A percentile compares a stretch with the other conserved stretches of the same genome.
These are phyloP conservation scores for Poa annua DNA, from an alignment of 176 grass and related monocot species.

Conservation along the genomic window DNA sequence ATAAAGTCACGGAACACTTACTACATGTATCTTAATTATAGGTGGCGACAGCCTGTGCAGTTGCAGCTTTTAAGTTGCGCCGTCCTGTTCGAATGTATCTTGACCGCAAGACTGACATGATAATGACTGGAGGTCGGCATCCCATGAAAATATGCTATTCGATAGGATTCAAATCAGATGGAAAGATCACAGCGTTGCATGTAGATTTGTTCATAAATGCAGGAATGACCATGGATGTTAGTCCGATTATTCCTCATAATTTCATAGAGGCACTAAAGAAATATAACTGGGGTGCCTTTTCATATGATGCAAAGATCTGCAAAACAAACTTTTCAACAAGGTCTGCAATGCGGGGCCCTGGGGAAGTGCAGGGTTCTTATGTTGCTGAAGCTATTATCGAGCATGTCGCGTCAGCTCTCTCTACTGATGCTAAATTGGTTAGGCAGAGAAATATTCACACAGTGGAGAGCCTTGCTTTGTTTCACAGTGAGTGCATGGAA, in stretches of 20 bases:
- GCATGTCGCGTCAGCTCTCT: constrained; percentile 75
- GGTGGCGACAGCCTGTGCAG: constrained; percentile 90
- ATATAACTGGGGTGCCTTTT: constrained; percentile 96
- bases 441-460: constrained; percentile 87
- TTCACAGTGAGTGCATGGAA: constrained; percentile 66
- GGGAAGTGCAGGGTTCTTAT: constrained; percentile 92
- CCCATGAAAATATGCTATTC: constrained; percentile 97
- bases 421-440: constrained; percentile 64
- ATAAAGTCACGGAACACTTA: constrained; percentile 8
- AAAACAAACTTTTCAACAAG: constrained; percentile 81
- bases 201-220: constrained; percentile 88
- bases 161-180: constrained; percentile 84
- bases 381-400: constrained; percentile 92
- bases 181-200: constrained; percentile 91
- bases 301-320: constrained; percentile 86
- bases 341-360: constrained; percentile 91
- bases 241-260: constrained; percentile 69
- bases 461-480: constrained; percentile 80
- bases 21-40: constrained; percentile 42
- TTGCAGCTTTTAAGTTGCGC: constrained; percentile 80
- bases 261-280: constrained; percentile 77
- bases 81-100: constrained; percentile 90
- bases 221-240: constrained; percentile 74
- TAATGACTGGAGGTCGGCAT: constrained; percentile 92
- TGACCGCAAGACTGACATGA: constrained; percentile 92